These are phyloP conservation scores for Colletotrichum aenigma DNA, from an alignment of 2,329 filamentous ascomycete genomes.

Conservation along the genomic window DNA sequence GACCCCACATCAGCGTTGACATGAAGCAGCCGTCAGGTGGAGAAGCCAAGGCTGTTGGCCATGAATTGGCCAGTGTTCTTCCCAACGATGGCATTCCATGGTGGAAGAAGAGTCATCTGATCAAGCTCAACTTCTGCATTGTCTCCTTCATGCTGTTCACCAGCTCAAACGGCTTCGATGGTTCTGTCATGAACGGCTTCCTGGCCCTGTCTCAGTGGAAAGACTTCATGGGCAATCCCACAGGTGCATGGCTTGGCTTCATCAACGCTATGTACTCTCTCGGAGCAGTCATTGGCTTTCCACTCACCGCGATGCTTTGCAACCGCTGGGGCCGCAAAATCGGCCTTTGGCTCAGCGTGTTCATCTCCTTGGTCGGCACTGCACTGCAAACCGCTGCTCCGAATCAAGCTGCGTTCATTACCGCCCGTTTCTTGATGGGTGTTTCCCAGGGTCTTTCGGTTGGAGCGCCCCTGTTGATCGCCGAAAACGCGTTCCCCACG, in stretches of 20 bases:
- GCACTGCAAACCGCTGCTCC: conserved; percentile 29
- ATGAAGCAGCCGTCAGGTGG: background rate
- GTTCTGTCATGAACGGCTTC: conserved; percentile 18
- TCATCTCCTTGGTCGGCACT: background rate
- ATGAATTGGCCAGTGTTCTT: conserved; percentile 9
- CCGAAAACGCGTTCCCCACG: conserved; percentile 35
- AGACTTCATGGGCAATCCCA: conserved; percentile 6
- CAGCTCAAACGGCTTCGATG: conserved; percentile 16
- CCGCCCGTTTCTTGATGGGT: conserved; percentile 35
- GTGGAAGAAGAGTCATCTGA: conserved; percentile 9
- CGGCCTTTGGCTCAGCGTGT: conserved; percentile 4
- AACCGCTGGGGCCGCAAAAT: conserved; percentile 8
- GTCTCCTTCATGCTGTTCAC: conserved; percentile 8
- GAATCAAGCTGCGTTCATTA: conserved; percentile 32
- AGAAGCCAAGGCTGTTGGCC: conserved; percentile 11
- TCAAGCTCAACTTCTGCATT: conserved; percentile 16
- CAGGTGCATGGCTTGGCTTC: conserved; percentile 4
- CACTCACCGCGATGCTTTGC: conserved; percentile 39
- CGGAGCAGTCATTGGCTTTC: conserved; percentile 33
- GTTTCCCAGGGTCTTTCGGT: conserved; percentile 31
- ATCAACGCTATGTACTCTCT: conserved; percentile 34
- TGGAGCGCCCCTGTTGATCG: conserved; percentile 33
- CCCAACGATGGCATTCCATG: conserved; percentile 3
- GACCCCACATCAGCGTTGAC: background rate
- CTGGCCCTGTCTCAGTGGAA: conserved; percentile 11